Conservation (phyloP, 1,139 yeast genomes). For the Kodamaea sp. region DNA sequence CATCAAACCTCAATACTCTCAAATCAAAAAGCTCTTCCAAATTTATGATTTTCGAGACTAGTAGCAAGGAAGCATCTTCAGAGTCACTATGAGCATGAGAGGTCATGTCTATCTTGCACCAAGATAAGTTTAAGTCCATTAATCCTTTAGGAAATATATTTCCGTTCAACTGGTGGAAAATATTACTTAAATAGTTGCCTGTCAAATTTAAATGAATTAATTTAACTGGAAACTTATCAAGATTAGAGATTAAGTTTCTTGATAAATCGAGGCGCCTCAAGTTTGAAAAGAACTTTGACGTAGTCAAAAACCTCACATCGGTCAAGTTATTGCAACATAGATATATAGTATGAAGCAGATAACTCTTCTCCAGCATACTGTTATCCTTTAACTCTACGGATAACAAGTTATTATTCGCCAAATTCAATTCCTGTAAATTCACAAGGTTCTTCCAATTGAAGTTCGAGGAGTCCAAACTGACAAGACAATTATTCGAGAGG, state of each 20-base stretch:
- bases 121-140: slow-evolving; percentile 18
- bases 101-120: slow-evolving; percentile 13
- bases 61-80: neutral
- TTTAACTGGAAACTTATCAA: slow-evolving; percentile 16
- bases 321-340: slow-evolving; percentile 25
- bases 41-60: slow-evolving; percentile 1
- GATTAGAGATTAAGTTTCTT: slow-evolving; percentile 22
- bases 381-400: slow-evolving; percentile 4
- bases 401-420: slow-evolving; percentile 26
- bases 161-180: slow-evolving; percentile 10
- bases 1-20: slow-evolving; percentile 4
- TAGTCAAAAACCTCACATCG: slow-evolving; percentile 8
- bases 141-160: slow-evolving; percentile 15
- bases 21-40: slow-evolving; percentile 1
- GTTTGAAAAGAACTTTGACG: slow-evolving; percentile 12
- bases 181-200: slow-evolving; percentile 21
- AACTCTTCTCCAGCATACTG: neutral
- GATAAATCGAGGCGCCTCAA: slow-evolving; percentile 23
- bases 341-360: slow-evolving; percentile 9
- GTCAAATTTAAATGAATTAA: slow-evolving; percentile 18
- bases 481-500: slow-evolving; percentile 24
- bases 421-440: slow-evolving; percentile 19
- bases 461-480: slow-evolving; percentile 12
- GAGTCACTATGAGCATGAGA: neutral
- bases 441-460: slow-evolving; percentile 12